Percentiles rank a stretch among this genome's conserved stretches.
These are phyloP conservation scores for Plectranthus barbatus DNA, from an alignment of 257 asterid genomes.

Conservation along the genomic window DNA sequence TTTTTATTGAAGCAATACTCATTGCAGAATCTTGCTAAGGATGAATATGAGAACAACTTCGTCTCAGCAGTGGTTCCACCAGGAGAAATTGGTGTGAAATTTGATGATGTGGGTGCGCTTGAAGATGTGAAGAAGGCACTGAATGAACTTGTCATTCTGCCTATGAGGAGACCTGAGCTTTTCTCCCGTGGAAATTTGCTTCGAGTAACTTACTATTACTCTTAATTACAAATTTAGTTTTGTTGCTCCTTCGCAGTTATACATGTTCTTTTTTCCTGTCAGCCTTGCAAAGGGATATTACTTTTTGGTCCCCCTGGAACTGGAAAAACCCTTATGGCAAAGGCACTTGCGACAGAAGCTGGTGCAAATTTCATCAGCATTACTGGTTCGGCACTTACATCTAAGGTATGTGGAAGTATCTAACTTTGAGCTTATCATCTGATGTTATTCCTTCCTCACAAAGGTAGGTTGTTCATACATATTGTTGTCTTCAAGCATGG, in stretches of 20 bases:
- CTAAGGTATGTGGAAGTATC: too few species aligned
- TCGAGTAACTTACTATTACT: slow-evolving; percentile 44
- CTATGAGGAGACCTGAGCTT: slow-evolving; percentile 97
- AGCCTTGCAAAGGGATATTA: neutral
- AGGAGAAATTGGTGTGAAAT: slow-evolving; percentile 93
- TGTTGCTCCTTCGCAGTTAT: neutral
- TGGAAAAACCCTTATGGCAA: neutral
- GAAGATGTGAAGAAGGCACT: slow-evolving; percentile 92
- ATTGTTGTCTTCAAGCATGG: too few species aligned
- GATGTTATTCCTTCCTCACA: too few species aligned
- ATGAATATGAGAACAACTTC: too few species aligned
- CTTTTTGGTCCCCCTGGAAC: neutral
- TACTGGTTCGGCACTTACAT: neutral
- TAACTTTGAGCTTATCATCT: too few species aligned
- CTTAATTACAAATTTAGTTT: neutral
- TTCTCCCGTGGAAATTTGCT: slow-evolving; percentile 89
- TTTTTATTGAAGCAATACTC: slow-evolving; percentile 11
- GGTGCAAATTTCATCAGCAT: neutral
- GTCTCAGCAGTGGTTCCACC: too few species aligned
- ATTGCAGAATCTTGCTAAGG: slow-evolving; percentile 86
- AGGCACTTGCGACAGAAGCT: neutral
- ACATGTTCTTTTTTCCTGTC: neutral
- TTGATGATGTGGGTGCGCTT: slow-evolving; percentile 97
- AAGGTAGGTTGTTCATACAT: too few species aligned
- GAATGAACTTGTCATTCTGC: slow-evolving; percentile 94